Evolutionary conservation across 164 flowering plant genomes (phyloP).

Genomic region (Umbilicus rupestris): DNA sequence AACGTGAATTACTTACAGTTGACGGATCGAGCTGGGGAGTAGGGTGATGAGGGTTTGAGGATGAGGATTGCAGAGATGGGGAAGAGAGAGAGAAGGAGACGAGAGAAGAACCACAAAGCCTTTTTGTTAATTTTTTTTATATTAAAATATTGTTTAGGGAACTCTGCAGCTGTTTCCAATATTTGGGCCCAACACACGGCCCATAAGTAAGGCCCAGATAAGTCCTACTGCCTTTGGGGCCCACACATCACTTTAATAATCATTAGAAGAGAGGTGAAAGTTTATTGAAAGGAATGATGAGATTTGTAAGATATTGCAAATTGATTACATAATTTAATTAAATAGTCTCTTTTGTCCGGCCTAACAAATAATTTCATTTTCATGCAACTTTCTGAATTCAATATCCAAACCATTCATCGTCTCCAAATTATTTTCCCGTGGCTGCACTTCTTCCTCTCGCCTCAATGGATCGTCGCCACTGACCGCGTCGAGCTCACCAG

Average conservation of each 20-base stretch:
- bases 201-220: too few relatives aligned
- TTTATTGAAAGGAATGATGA: too few relatives aligned
- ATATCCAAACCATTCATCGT: background rate
- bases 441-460: background rate
- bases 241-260: too few relatives aligned
- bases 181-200: too few relatives aligned
- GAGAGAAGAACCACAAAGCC: background rate
- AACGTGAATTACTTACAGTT: background rate
- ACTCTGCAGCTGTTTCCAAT: too few relatives aligned
- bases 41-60: slow-evolving; percentile 2
- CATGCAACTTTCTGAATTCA: background rate
- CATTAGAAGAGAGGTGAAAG: too few relatives aligned
- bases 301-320: too few relatives aligned
- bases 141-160: too few relatives aligned
- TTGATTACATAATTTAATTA: too few relatives aligned
- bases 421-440: background rate
- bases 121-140: background rate
- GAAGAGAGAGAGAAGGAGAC: background rate
- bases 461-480: background rate
- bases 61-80: slow-evolving; percentile 5
- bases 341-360: too few relatives aligned
- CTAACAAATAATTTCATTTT: background rate
- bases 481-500: background rate
- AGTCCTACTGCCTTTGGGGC: too few relatives aligned
- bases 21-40: background rate